Percentiles rank a stretch among this genome's conserved stretches.
Evolutionary conservation across 331 rosid species (phyloP).

Genomic region (Rosa hybrid): DNA sequence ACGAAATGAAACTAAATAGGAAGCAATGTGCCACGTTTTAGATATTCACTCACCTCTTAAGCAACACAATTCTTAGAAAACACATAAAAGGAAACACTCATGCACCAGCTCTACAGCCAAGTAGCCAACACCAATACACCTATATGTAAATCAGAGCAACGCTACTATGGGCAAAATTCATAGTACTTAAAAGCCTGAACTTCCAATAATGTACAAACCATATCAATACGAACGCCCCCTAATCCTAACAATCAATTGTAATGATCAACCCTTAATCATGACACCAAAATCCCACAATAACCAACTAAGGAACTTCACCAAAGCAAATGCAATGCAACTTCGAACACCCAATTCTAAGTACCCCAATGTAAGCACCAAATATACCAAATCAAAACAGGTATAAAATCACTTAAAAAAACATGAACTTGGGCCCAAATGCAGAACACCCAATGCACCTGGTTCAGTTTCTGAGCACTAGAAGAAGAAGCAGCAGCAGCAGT

Average conservation of each 20-base stretch:
- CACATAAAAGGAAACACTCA: not conserved
- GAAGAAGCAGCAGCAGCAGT: slow-evolving; percentile 35
- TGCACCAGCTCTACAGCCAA: not conserved
- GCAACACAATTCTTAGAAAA: not conserved
- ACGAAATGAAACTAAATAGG: not conserved
- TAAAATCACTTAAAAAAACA: not conserved
- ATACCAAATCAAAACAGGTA: not conserved
- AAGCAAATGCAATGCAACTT: not conserved
- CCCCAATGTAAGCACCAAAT: not conserved
- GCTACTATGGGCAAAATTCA: not conserved
- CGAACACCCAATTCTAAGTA: not conserved
- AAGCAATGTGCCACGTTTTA: not conserved
- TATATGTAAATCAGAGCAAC: not conserved
- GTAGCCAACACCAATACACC: not conserved
- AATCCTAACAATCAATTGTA: not conserved
- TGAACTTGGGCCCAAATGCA: not conserved
- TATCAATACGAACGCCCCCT: not conserved
- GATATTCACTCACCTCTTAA: not conserved
- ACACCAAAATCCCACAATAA: not conserved
- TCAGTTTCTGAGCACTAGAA: slow-evolving; percentile 21
- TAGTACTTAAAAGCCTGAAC: not conserved
- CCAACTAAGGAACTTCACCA: not conserved
- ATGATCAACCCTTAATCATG: not conserved
- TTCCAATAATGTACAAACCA: not conserved
- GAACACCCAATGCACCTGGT: slow-evolving; percentile 37